phyloP scores from a whole-genome alignment of 345 rosid species.

The Populus ilicifolia region DNA sequence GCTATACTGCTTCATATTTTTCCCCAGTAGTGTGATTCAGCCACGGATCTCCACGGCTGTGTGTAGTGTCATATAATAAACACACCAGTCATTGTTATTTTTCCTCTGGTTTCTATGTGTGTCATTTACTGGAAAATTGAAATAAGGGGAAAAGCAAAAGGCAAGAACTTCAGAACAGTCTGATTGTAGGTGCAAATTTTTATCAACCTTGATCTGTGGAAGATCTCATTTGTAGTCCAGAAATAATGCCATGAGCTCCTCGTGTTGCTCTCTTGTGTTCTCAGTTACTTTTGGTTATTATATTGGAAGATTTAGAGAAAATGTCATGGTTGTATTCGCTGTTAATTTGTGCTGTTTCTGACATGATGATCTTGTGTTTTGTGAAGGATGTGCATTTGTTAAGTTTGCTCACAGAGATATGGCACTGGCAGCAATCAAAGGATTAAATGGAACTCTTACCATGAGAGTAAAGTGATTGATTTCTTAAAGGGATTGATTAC shows the following conservation, averaged over 20 bases:
- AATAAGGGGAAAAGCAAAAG: neutral
- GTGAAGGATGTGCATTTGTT: constrained; percentile 78
- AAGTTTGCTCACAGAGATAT: constrained; percentile 66
- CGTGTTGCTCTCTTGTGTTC: neutral
- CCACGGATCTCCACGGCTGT: neutral
- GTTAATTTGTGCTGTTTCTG: constrained; percentile 15
- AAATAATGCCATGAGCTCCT: neutral
- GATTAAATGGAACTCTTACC: constrained; percentile 62
- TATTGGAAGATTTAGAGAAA: neutral
- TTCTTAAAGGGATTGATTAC: constrained; percentile 5
- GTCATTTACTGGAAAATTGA: neutral
- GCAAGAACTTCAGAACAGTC: neutral
- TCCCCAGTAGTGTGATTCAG: neutral
- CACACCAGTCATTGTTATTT: neutral
- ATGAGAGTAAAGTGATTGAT: constrained; percentile 54
- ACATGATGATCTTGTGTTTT: constrained; percentile 18
- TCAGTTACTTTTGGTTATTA: neutral
- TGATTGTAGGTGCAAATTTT: neutral
- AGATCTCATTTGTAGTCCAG: neutral
- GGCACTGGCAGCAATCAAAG: constrained; percentile 83
- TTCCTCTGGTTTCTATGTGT: neutral
- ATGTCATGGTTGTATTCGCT: neutral
- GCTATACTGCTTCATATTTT: neutral
- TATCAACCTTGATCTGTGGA: neutral
- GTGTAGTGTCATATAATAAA: neutral